Evolutionary conservation across 768 basidiomycete species (phyloP).

Genomic region (Kwoniella heveanensis): DNA sequence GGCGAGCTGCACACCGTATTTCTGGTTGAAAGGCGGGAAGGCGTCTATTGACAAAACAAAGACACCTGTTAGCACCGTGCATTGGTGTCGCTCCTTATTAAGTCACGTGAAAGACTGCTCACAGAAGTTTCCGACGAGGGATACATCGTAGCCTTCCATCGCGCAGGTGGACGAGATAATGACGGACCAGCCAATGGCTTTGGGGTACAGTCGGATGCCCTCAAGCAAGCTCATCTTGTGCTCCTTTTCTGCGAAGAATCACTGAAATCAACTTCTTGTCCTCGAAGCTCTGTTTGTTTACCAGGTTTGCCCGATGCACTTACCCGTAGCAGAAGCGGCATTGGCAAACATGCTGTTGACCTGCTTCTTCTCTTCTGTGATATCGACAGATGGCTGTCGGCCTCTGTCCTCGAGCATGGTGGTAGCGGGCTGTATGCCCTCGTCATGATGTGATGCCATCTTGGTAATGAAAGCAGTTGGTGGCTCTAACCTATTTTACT

Average conservation of each 20-base stretch:
- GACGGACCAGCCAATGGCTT: slow-evolving; percentile 55
- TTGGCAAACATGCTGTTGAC: slow-evolving; percentile 34
- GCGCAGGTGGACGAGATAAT: slow-evolving; percentile 42
- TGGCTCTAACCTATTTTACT: too few species aligned
- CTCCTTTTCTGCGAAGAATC: slow-evolving; percentile 47
- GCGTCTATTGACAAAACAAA: slow-evolving; percentile 31
- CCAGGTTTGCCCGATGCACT: too few species aligned
- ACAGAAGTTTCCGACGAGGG: slow-evolving; percentile 43
- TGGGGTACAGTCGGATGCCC: slow-evolving; percentile 55
- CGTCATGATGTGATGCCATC: neutral
- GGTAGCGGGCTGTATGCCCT: neutral
- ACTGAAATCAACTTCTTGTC: too few species aligned
- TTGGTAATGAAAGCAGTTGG: too few species aligned
- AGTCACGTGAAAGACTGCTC: slow-evolving; percentile 2
- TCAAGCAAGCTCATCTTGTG: slow-evolving; percentile 53
- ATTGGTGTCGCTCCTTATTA: too few species aligned
- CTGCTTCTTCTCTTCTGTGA: slow-evolving; percentile 8
- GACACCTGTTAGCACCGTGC: too few species aligned
- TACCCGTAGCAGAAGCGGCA: slow-evolving; percentile 32
- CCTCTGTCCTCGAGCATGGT: neutral
- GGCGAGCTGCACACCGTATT: slow-evolving; percentile 41
- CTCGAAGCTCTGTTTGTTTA: too few species aligned
- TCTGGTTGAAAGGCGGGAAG: slow-evolving; percentile 49
- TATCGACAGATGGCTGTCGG: slow-evolving; percentile 10
- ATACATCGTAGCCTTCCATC: slow-evolving; percentile 55